Base-by-base conservation (phyloP, 768 basidiomycete genomes). In the Mrakia blollopis region DNA sequence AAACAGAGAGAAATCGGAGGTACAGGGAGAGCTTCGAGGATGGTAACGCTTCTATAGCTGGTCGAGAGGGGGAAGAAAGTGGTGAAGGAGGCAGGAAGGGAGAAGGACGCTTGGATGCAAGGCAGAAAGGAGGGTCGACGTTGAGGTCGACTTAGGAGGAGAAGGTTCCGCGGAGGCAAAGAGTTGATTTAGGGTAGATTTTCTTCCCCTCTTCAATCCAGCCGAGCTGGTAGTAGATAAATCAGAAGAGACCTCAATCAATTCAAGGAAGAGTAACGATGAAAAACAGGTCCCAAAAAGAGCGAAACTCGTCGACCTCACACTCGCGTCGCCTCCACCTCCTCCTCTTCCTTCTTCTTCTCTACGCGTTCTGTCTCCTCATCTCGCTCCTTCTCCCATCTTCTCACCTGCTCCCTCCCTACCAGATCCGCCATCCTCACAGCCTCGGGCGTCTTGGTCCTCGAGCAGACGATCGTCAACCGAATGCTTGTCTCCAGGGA, bases 381-480 rank as follows among this genome's bases (percentile, higher is more conserved):
- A 3, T 68, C 65, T 25, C 32, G 44, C 37, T 37, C 65, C 35
- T 1, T 1, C 7, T 44, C 65, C 65, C 65, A 68, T 25, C 39
- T 23, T 39, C 65, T 68, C 35, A 68, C 65, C 23, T 68, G 21
- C 65, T 68, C 65, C 65, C 65, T 68, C 21, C 65, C 65, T 39
- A 21, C 37, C 65, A 68, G 39, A 41, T 68, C 65, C 18, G 65
- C 65, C 37, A 32, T 39, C 23, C 65, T 35, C 32, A 68, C 65
- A 18, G 65, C 21, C 39, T 68, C 65, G 9, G 65, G 65, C 2
- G 44, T 68, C 65, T 68, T 68, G 18, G 65, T 68, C 39, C n/a
- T 68, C 21, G 65, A 68, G 39, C 39, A 44, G 39, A 44, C 25
- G 1, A 68, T 25, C 14, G 65, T 68, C 37, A 68, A 23, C 13